Conservation (phyloP, 1,139 yeast species). For the Yamadazyma buinensis region DNA sequence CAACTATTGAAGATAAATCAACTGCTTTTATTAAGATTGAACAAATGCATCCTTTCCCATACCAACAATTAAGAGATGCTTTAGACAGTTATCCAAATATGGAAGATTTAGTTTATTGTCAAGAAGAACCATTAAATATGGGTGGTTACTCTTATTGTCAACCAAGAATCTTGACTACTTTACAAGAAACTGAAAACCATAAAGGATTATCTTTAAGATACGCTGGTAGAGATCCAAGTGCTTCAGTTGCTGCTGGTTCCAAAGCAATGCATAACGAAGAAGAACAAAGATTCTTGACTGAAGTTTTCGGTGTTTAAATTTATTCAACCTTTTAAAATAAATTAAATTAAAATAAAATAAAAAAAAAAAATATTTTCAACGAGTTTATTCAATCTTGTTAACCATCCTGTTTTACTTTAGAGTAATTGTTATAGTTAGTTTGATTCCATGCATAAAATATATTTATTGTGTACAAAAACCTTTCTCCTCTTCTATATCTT, state of each 20-base stretch:
- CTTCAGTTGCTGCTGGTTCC: conserved; percentile 97
- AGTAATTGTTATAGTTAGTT: no score
- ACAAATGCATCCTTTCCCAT: conserved; percentile 99
- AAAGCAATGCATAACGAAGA: conserved; percentile 85
- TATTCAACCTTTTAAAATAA: no score
- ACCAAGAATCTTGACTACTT: conserved; percentile 77
- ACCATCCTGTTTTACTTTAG: no score
- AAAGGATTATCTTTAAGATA: conserved; percentile 62
- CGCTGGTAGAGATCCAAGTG: conserved; percentile 98
- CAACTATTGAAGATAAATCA: conserved; percentile 64
- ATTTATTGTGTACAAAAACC: not conserved
- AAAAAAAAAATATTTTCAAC: no score
- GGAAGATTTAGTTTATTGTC: conserved; percentile 93
- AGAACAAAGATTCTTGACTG: conserved; percentile 82
- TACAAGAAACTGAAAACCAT: conserved; percentile 71
- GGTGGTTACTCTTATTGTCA: conserved; percentile 79
- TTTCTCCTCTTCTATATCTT: no score
- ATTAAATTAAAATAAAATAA: no score
- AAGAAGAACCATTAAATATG: conserved; percentile 98
- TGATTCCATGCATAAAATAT: not conserved
- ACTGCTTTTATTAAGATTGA: conserved; percentile 90
- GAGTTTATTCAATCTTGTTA: no score
- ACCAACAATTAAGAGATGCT: conserved; percentile 83
- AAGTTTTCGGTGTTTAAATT: conserved; percentile 51
- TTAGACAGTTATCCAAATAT: conserved; percentile 76